phyloP scores from a whole-genome alignment of 75 land plant genomes.

The Cryptomeria japonica region DNA sequence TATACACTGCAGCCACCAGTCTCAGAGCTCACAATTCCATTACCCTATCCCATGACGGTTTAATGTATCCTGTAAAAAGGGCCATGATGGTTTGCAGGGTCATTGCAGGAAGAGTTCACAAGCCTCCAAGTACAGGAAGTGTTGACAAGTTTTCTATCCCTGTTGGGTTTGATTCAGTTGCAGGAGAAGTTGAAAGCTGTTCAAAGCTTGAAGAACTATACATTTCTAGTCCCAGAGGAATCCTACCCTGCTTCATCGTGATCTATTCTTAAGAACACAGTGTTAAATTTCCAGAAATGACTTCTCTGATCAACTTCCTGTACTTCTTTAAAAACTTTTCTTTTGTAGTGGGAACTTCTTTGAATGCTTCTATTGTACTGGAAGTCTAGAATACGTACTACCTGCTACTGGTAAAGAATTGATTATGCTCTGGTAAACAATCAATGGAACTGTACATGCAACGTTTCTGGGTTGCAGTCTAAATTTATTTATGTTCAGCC shows the following conservation, averaged over 20 bases:
- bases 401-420: background rate
- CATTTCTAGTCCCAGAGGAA: background rate
- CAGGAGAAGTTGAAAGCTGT: background rate
- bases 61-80: conserved; percentile 23
- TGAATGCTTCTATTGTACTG: too few species aligned
- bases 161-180: conserved; percentile 5
- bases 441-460: background rate
- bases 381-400: background rate
- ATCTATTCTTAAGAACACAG: background rate
- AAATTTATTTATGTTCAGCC: background rate
- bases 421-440: background rate
- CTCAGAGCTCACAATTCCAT: conserved; percentile 71
- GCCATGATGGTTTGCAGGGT: conserved; percentile 89
- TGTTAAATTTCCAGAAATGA: background rate
- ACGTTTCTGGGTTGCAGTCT: background rate
- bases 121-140: background rate
- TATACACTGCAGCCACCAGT: conserved; percentile 79
- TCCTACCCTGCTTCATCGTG: background rate
- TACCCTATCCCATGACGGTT: conserved; percentile 16
- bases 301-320: background rate
- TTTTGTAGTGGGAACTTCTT: background rate
- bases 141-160: background rate
- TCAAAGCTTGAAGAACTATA: background rate
- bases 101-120: conserved; percentile 67
- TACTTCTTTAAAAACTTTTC: background rate